Evolutionary conservation across 768 basidiomycete genomes (phyloP).

Genomic region (Tubosaeta brunneosetosa): DNA sequence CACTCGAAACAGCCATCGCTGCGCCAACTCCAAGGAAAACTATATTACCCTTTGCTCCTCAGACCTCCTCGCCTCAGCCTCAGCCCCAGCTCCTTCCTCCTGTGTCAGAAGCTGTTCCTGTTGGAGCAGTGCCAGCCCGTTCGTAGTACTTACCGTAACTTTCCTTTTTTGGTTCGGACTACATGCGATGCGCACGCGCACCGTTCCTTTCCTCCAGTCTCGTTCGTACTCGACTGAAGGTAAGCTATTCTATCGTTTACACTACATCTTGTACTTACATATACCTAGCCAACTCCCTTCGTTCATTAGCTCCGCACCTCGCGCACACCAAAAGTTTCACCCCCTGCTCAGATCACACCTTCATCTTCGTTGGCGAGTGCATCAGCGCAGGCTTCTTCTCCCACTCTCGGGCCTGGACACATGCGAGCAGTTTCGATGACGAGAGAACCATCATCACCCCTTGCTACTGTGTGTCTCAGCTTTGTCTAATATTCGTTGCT

Average conservation of each 20-base stretch:
- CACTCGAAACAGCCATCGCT: conserved; percentile 16
- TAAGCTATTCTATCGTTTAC: too few species aligned
- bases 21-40: conserved; percentile 31
- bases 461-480: conserved; percentile 15
- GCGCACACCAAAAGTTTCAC: too few species aligned
- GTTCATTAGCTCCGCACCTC: too few species aligned
- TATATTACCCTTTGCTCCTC: conserved; percentile 34
- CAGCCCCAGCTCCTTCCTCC: conserved; percentile 20
- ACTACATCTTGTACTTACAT: too few species aligned
- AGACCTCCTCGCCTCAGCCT: conserved; percentile 30
- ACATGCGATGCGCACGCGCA: too few species aligned
- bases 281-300: too few species aligned
- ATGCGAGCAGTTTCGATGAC: conserved; percentile 15
- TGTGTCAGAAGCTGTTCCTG: conserved; percentile 3
- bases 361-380: conserved; percentile 15
- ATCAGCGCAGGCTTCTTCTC: conserved; percentile 2
- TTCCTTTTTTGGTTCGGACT: too few species aligned
- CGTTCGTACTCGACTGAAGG: too few species aligned
- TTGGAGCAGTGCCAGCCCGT: too few species aligned
- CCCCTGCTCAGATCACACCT: conserved; percentile 15
- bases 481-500: neutral
- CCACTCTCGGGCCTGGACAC: conserved; percentile 8
- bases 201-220: too few species aligned
- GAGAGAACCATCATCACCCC: conserved; percentile 27
- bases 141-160: too few species aligned